Base-by-base conservation (phyloP, 164 flowering plant genomes). In the Aristolochia californica region DNA sequence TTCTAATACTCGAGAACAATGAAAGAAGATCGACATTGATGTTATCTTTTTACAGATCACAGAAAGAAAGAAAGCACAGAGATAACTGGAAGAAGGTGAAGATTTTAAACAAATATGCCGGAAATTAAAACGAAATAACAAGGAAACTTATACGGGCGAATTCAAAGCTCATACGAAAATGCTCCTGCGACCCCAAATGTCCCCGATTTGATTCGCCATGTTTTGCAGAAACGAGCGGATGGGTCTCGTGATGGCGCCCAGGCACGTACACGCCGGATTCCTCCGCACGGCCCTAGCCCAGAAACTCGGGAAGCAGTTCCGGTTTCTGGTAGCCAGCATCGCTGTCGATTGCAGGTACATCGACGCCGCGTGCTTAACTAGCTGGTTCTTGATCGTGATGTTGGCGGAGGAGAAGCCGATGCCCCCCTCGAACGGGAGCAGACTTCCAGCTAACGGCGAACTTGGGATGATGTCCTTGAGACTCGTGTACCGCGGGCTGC, bases 351-450 rank as follows among this genome's bases (percentile, higher is more conserved):
- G 87, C 13, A 84, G 69, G 25, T 82, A 84, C 0, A 75, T 83
- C 0, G 85, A 80, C 5, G 91, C 91, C 0, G 91, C 85, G 8
- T 68, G 74, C 73, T 82, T 80, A 1, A 84, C 87, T 63, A 84
- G 43, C 34, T 75, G 73, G 62, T 82, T 80, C 28, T 75, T 55
- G 16, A 84, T 80, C 14, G 67, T 25, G 10, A 81, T 77, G 56
- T 62, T 72, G 0, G 75, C 59, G 0, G 74, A 66, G 48, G 68
- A 68, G 26, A 74, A 64, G 4, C 48, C 60, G 26, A 51, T 38
- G 8, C 25, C 24, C 5, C 50, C 67, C 8, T 63, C 49, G 25
- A 48, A 21, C 5, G 34, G 34, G 13, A 1, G n/a, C 13, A 34
- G 0, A 21, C 56, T 22, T 18, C 51, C 38, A 5, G 11, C 0